Percentiles rank a stretch among this genome's conserved stretches.
Evolutionary conservation across 768 basidiomycete genomes (phyloP).

Genomic region (Psilocybe cubensis): DNA sequence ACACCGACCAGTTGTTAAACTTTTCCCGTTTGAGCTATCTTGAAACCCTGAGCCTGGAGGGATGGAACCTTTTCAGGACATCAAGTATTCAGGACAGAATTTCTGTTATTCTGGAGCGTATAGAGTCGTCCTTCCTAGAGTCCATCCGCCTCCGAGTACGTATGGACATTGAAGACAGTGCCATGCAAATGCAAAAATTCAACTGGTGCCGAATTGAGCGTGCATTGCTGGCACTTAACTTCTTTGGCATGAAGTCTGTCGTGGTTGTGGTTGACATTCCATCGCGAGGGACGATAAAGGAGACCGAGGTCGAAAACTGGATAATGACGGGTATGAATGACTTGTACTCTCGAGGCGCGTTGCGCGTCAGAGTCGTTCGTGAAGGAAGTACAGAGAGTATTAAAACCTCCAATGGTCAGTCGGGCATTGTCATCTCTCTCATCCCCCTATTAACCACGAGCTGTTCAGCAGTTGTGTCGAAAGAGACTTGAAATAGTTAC

Average conservation of each 20-base stretch:
- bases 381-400: neutral
- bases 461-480: too few relatives aligned
- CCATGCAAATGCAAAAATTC: conserved; percentile 1
- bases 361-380: neutral
- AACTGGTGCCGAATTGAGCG: conserved; percentile 24
- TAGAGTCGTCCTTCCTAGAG: conserved; percentile 31
- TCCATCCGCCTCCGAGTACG: conserved; percentile 17
- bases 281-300: neutral
- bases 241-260: conserved; percentile 24
- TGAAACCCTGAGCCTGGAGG: conserved; percentile 19
- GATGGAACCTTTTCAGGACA: conserved; percentile 13
- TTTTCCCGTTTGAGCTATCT: conserved; percentile 23
- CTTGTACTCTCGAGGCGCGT: conserved; percentile 6
- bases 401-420: neutral
- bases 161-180: conserved; percentile 1
- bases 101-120: conserved; percentile 17
- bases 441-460: too few relatives aligned
- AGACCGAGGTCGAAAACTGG: neutral
- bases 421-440: neutral
- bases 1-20: conserved; percentile 18
- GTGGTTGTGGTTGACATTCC: conserved; percentile 13
- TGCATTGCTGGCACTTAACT: conserved; percentile 21
- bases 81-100: conserved; percentile 10
- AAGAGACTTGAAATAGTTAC: too few relatives aligned
- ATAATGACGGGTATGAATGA: conserved; percentile 9